Evolutionary conservation across 495 filamentous ascomycete genomes (phyloP).

Genomic region (Cladorrhinum samala): DNA sequence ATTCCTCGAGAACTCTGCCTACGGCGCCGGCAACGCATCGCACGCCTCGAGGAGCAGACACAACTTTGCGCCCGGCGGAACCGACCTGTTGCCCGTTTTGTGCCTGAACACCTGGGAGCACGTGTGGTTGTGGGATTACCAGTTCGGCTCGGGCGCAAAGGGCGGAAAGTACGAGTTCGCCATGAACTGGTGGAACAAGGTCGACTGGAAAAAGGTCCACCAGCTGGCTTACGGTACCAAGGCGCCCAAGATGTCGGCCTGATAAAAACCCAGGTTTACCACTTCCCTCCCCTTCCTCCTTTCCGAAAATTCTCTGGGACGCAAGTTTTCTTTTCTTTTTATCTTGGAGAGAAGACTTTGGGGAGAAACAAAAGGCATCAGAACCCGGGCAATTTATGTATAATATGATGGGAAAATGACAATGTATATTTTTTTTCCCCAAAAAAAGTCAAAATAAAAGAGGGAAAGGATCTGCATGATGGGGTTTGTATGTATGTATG

Average conservation of each 20-base stretch:
- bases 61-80: slow-evolving; percentile 57
- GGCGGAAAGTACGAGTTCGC: slow-evolving; percentile 70
- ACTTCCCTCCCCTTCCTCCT: too few relatives aligned
- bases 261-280: neutral
- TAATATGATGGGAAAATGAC: neutral
- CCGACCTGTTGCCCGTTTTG: slow-evolving; percentile 66
- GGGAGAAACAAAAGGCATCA: too few relatives aligned
- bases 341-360: neutral
- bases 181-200: slow-evolving; percentile 74
- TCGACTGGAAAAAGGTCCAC: slow-evolving; percentile 78
- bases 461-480: too few relatives aligned
- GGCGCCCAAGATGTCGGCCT: slow-evolving; percentile 4
- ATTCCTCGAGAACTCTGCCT: slow-evolving; percentile 33
- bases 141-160: slow-evolving; percentile 39
- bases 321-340: neutral
- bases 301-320: too few relatives aligned
- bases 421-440: neutral
- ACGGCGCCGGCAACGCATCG: slow-evolving; percentile 42
- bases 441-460: neutral
- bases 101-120: slow-evolving; percentile 98
- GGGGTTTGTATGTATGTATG: neutral
- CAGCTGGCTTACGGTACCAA: slow-evolving; percentile 17
- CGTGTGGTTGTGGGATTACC: slow-evolving; percentile 81
- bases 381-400: neutral
- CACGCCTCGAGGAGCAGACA: slow-evolving; percentile 29